Base-by-base conservation (phyloP, 164 flowering plant species). In the Taxillus chinensis region DNA sequence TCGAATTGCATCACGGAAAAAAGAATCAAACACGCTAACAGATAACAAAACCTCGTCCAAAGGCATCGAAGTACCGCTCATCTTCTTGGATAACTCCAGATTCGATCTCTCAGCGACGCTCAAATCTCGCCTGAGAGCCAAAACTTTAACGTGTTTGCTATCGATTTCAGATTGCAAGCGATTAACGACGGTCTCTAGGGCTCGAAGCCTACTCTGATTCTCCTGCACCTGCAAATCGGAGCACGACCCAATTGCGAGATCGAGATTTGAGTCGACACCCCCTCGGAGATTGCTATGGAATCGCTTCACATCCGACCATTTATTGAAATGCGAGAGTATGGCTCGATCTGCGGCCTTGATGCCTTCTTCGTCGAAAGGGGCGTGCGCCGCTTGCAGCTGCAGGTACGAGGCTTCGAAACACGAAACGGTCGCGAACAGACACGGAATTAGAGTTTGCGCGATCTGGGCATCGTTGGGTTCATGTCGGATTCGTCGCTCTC, bases 221-320 rank as follows among this genome's bases (percentile, higher is more conserved):
- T 95, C 99, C 63, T 89, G 73, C 10, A 95, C 99, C 67, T 78
- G 95, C 65, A 89, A 86, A 70, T 86, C 98, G 66, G 78, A 67
- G 42, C 76, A 80, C 16, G 95, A 88, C 66, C 79, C 81, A 57
- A 78, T 56, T 8, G 78, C 73, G 48, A 79, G 68, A 59, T 71
- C 75, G 38, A 54, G 53, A 42, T 41, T 72, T 17, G 62, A 71
- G 56, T 73, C 73, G 7, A 82, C 65, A 63, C 73, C 76, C 41
- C 46, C 64, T 17, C 68, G 42, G 61, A 67, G 64, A 45, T 72
- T 72, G 41, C 48, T 70, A 60, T 77, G 86, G 42, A 77, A 74
- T 8, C 66, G 73, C 74, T 80, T 89, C 59, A 87, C 67, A 17
- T 86, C 92, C 14, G 86, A 83, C 27, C 89, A 73, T 59, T 74